Percentiles rank a stretch among this genome's conserved stretches.
Conservation (phyloP, 768 basidiomycete genomes). For the Russula vinacea region DNA sequence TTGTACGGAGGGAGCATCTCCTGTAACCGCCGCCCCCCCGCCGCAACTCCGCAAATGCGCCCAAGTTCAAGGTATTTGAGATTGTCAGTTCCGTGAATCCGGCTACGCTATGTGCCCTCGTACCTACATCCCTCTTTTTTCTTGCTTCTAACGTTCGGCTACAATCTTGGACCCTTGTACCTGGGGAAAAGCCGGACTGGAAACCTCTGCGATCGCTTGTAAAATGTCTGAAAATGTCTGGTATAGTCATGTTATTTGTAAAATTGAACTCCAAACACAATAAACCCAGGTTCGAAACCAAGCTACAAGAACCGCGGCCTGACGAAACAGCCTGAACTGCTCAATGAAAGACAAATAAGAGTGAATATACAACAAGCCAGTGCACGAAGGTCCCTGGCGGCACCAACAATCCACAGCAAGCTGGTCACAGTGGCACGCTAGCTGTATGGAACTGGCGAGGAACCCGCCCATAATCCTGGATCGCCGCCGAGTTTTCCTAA, state of each 20-base stretch:
- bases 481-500: not conserved
- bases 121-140: not conserved
- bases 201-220: not conserved
- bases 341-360: not conserved
- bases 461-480: not conserved
- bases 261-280: not conserved
- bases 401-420: not conserved
- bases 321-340: not conserved
- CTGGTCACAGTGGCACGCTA: not conserved
- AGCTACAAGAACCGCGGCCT: not conserved
- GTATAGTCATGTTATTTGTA: not conserved
- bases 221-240: not conserved
- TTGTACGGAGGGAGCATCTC: conserved; percentile 16
- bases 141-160: not conserved
- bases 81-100: not conserved
- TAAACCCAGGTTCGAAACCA: not conserved
- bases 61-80: not conserved
- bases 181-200: not conserved
- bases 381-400: not conserved
- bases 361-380: not conserved
- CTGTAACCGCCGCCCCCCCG: not conserved
- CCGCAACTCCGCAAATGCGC: not conserved
- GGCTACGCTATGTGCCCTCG: not conserved
- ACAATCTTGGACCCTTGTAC: not conserved
- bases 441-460: not conserved